phyloP scores from a whole-genome alignment of 768 basidiomycete genomes.

The Asterophora lycoperdoides region DNA sequence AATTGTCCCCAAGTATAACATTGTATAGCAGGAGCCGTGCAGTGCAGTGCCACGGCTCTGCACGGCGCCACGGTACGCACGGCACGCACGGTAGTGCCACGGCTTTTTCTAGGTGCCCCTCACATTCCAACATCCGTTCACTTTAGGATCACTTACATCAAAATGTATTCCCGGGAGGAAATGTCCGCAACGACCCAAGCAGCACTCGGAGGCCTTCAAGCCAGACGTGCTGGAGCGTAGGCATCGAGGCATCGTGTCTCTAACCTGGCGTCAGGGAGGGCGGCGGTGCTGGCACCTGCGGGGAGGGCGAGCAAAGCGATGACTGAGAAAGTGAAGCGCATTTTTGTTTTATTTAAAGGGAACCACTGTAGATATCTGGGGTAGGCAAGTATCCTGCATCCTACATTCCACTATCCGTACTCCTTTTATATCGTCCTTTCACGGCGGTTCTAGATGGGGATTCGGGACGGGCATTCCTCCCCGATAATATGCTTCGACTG shows the following conservation, averaged over 20 bases:
- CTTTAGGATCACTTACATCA: not conserved
- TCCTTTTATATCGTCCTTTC: not conserved
- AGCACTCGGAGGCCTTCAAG: not conserved
- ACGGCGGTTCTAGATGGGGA: too few species aligned
- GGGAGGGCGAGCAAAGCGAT: constrained; percentile 3
- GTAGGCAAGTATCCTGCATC: not conserved
- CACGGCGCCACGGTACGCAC: too few species aligned
- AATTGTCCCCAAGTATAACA: too few species aligned
- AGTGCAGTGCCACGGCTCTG: too few species aligned
- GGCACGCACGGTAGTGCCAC: too few species aligned
- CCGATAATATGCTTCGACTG: too few species aligned
- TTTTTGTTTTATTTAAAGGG: not conserved
- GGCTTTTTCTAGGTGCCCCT: too few species aligned
- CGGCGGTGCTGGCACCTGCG: not conserved
- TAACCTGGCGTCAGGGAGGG: not conserved
- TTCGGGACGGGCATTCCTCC: too few species aligned
- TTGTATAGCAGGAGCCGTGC: too few species aligned
- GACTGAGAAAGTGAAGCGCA: constrained; percentile 3
- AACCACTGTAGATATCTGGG: not conserved
- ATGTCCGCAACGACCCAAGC: not conserved
- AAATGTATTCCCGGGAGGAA: not conserved
- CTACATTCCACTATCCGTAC: not conserved
- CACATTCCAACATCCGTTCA: too few species aligned
- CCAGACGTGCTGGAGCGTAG: not conserved
- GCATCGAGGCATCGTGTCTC: not conserved